Percentiles rank a stretch among this genome's conserved stretches.
Evolutionary conservation across 2,329 filamentous ascomycete species (phyloP).

Genomic region (Monosporascus sp.): DNA sequence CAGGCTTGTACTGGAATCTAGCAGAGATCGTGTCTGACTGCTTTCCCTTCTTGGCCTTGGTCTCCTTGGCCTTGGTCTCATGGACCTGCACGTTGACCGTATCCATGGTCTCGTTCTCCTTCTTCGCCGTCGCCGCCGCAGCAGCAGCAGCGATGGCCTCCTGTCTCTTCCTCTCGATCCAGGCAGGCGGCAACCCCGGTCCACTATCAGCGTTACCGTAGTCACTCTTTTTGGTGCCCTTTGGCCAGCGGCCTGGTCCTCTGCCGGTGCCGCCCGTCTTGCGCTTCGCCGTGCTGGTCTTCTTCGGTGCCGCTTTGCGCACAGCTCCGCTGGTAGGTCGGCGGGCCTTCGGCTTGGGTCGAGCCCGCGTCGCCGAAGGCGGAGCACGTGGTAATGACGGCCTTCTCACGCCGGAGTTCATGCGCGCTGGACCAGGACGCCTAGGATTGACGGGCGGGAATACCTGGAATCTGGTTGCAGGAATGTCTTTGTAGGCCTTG

Average conservation of each 20-base stretch:
- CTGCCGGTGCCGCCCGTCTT: conserved; percentile 59
- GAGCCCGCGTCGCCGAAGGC: conserved; percentile 26
- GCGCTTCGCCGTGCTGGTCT: conserved; percentile 38
- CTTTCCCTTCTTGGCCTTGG: conserved; percentile 22
- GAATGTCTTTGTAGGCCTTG: conserved; percentile 51
- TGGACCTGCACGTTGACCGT: conserved; percentile 33
- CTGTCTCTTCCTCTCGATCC: conserved; percentile 33
- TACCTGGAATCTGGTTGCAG: conserved; percentile 68
- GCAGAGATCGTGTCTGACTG: conserved; percentile 14
- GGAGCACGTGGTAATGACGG: conserved; percentile 18
- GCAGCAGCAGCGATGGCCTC: background rate
- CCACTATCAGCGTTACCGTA: conserved; percentile 63
- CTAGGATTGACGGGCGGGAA: conserved; percentile 61
- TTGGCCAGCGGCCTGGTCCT: conserved; percentile 61
- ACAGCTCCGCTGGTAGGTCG: conserved; percentile 27
- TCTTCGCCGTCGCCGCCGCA: conserved; percentile 10
- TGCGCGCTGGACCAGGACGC: conserved; percentile 40
- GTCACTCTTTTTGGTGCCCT: conserved; percentile 63
- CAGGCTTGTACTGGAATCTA: conserved; percentile 12
- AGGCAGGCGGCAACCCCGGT: conserved; percentile 56
- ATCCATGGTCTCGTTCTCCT: conserved; percentile 22
- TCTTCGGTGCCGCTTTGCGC: conserved; percentile 32
- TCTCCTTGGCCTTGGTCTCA: conserved; percentile 25
- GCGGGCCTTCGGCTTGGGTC: conserved; percentile 33
- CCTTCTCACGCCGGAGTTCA: conserved; percentile 31